phyloP scores from a whole-genome alignment of 2,329 filamentous ascomycete species.

The Penicillium fuscoglaucum region DNA sequence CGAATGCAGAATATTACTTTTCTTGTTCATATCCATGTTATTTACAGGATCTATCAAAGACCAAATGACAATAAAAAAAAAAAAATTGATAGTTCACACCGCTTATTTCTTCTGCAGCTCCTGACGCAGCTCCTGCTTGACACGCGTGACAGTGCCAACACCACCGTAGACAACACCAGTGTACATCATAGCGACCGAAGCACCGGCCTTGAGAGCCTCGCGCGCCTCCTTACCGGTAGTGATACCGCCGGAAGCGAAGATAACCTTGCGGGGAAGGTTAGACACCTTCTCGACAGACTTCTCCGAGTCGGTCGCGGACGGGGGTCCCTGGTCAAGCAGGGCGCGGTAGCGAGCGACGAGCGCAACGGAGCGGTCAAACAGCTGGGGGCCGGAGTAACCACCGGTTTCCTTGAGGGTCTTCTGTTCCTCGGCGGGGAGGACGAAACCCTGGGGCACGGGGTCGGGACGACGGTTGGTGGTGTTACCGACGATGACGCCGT shows the following conservation, averaged over 20 bases:
- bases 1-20: not conserved
- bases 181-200: constrained; percentile 88
- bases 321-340: constrained; percentile 59
- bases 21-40: constrained; percentile 16
- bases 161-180: constrained; percentile 70
- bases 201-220: constrained; percentile 80
- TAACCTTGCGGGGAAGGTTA: constrained; percentile 61
- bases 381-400: constrained; percentile 85
- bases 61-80: not conserved
- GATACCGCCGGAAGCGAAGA: constrained; percentile 93
- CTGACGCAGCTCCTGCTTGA: constrained; percentile 51
- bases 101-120: constrained; percentile 34
- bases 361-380: constrained; percentile 76
- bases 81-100: constrained; percentile 10
- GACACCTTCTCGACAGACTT: constrained; percentile 20
- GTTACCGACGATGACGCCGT: constrained; percentile 95
- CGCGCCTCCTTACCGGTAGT: constrained; percentile 82
- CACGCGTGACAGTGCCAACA: constrained; percentile 58
- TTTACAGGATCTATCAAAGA: constrained; percentile 21
- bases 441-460: constrained; percentile 66
- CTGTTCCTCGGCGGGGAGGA: constrained; percentile 66
- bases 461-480: constrained; percentile 83
- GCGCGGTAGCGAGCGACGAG: constrained; percentile 78
- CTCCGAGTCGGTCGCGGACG: constrained; percentile 22
- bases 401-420: constrained; percentile 72